Base-by-base conservation (phyloP, 1,284 basidiomycete species). In the Tausonia pullulans region DNA sequence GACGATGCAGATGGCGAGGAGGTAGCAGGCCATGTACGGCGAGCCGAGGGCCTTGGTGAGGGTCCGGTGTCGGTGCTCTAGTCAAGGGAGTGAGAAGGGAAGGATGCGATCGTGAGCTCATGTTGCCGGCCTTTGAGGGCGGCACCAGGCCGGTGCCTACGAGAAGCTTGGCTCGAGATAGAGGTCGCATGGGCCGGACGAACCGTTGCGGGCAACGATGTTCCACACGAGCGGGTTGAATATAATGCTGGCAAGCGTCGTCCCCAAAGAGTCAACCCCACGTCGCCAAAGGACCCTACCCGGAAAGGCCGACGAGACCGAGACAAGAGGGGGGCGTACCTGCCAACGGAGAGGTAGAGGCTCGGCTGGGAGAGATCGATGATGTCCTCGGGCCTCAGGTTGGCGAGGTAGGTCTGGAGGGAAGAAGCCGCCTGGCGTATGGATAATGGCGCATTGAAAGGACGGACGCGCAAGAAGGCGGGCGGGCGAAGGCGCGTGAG, bases 191-290 rank as follows among this genome's bases (percentile, higher is more conserved):
- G 44, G 56, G 16, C 13, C 9, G 9, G 13, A n/a, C 44, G 65
- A 66, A 93, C 93, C 94, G 79, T 95, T 92, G 66, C 86, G 86
- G 41, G 94, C 94, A 48, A 94, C 85, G 67, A 93, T 85, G 77
- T 98, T 98, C 95, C 94, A 98, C 70, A 89, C 94, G 2, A 85
- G 84, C 0, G 94, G 94, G 73, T 97, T 97, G 80, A 96, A 95
- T 13, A 83, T 73, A 60, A 92, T 87, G 45, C 64, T 65, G 48
- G n/a, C 27, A 41, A 40, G 41, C 11, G 16, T 46, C 27, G 27
- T 27, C 27, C 27, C 27, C 27, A 27, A 27, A 27, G 27, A 27
- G 27, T 27, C 27, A 27, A 27, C 27, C 27, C 27, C 27, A 27
- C 27, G 27, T 27, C 27, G 27, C 27, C 27, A 27, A 27, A 27